Conservation (phyloP, 345 rosid species). For the Odontarrhena argentea region DNA sequence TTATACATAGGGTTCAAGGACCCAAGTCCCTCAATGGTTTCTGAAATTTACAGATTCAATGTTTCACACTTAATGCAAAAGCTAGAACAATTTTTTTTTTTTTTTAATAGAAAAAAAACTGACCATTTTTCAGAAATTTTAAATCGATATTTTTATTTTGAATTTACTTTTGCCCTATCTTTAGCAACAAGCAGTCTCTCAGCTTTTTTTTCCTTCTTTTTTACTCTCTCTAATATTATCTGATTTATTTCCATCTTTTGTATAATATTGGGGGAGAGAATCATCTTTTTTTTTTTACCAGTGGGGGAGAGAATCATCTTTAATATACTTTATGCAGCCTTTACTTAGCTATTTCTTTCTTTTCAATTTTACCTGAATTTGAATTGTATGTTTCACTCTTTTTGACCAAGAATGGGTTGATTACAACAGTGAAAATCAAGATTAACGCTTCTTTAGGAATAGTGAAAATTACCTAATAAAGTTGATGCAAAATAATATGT, state of each 20-base stretch:
- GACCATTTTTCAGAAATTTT: conserved; percentile 2
- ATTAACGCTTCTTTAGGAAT: neutral
- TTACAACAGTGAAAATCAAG: conserved; percentile 17
- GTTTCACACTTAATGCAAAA: neutral
- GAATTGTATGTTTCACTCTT: neutral
- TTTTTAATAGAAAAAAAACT: no score
- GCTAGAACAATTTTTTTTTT: no score
- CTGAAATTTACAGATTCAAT: neutral
- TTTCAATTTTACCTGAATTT: neutral
- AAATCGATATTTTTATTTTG: neutral
- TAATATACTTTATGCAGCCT: conserved; percentile 37
- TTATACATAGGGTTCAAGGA: conserved; percentile 9
- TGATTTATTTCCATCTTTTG: conserved; percentile 15
- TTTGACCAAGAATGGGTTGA: conserved; percentile 21
- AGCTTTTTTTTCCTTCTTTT: conserved; percentile 11
- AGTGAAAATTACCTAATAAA: conserved; percentile 15
- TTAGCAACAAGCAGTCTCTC: conserved; percentile 24
- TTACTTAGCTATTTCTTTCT: conserved; percentile 18
- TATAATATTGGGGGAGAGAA: conserved; percentile 16
- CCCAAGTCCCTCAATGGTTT: neutral
- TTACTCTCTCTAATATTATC: neutral
- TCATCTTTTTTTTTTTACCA: no score
- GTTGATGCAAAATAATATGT: no score
- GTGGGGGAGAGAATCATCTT: conserved; percentile 33
- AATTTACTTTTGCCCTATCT: conserved; percentile 24